A percentile compares a stretch with the other conserved stretches of the same genome.
These are phyloP conservation scores for Claviceps quebecensis DNA, from an alignment of 2,329 filamentous ascomycete species.

Conservation along the genomic window DNA sequence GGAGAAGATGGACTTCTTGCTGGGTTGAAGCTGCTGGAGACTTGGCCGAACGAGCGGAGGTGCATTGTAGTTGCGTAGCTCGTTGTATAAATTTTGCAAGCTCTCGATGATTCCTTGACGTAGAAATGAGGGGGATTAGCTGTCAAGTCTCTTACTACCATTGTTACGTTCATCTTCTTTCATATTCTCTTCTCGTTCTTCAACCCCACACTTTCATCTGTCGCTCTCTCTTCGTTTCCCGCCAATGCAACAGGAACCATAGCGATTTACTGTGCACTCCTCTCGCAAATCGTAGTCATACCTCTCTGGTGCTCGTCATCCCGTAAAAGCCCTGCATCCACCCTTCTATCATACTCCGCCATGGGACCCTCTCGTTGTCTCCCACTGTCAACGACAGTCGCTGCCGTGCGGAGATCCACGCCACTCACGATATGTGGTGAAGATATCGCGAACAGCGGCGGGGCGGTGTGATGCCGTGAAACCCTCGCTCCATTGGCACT, in stretches of 20 bases:
- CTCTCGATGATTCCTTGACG: slow-evolving; percentile 66
- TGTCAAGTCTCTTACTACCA: not conserved
- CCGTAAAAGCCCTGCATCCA: slow-evolving; percentile 56
- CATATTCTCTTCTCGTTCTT: not conserved
- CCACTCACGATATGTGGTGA: not conserved
- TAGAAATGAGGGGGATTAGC: not conserved
- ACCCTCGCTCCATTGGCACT: not conserved
- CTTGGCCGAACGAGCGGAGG: slow-evolving; percentile 64
- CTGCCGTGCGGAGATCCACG: slow-evolving; percentile 12
- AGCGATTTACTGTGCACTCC: slow-evolving; percentile 8
- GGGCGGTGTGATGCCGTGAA: not conserved
- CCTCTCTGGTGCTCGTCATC: slow-evolving; percentile 88
- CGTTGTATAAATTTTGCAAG: slow-evolving; percentile 78
- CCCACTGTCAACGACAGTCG: slow-evolving; percentile 13
- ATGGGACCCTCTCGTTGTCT: slow-evolving; percentile 51
- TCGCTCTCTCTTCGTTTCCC: too few relatives aligned
- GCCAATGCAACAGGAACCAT: too few relatives aligned
- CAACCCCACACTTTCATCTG: too few relatives aligned
- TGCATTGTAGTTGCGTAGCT: slow-evolving; percentile 59
- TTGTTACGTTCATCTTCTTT: too few relatives aligned
- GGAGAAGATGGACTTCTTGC: slow-evolving; percentile 39
- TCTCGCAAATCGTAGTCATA: slow-evolving; percentile 19
- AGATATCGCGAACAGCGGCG: not conserved
- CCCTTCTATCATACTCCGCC: slow-evolving; percentile 74
- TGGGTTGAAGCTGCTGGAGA: slow-evolving; percentile 51